phyloP scores from a whole-genome alignment of 2,329 filamentous ascomycete genomes.

The Botryosphaeria dothidea region DNA sequence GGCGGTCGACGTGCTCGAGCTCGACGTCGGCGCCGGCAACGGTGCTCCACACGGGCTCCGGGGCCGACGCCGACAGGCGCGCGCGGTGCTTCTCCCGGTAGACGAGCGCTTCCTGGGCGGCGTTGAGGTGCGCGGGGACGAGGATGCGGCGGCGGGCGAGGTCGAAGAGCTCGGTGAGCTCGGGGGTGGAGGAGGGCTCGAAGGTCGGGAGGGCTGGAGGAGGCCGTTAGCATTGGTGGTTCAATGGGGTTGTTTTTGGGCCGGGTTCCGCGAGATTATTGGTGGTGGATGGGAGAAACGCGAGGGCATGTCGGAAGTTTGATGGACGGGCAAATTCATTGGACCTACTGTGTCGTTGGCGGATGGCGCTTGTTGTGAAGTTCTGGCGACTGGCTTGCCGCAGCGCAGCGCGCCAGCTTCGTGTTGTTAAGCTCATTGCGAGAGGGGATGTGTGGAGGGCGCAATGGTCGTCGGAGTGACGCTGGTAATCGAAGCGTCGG shows the following conservation, averaged over 20 bases:
- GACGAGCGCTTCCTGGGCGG: constrained; percentile 44
- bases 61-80: constrained; percentile 34
- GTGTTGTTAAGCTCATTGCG: constrained; percentile 33
- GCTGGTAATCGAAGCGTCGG: not conserved
- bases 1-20: constrained; percentile 34
- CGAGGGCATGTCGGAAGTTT: too few species aligned
- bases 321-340: too few species aligned
- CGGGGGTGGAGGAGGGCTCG: constrained; percentile 40
- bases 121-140: constrained; percentile 45
- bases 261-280: constrained; percentile 26
- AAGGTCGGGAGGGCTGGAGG: constrained; percentile 29
- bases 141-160: constrained; percentile 46
- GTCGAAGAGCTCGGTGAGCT: constrained; percentile 43
- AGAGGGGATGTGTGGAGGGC: constrained; percentile 7
- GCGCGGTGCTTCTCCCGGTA: constrained; percentile 42
- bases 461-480: not conserved
- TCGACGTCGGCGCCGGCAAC: constrained; percentile 40
- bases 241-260: constrained; percentile 31
- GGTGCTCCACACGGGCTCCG: constrained; percentile 43
- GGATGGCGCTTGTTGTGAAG: constrained; percentile 25
- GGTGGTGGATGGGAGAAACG: constrained; percentile 14
- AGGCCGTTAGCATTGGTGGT: too few species aligned
- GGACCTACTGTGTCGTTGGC: constrained; percentile 31
- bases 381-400: constrained; percentile 19
- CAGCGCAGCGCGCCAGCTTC: constrained; percentile 31